Evolutionary conservation across 2,329 filamentous ascomycete species (phyloP), one percentile per base, ranked within the genome.

Genomic region (Aaosphaeria pasadenensis): DNA sequence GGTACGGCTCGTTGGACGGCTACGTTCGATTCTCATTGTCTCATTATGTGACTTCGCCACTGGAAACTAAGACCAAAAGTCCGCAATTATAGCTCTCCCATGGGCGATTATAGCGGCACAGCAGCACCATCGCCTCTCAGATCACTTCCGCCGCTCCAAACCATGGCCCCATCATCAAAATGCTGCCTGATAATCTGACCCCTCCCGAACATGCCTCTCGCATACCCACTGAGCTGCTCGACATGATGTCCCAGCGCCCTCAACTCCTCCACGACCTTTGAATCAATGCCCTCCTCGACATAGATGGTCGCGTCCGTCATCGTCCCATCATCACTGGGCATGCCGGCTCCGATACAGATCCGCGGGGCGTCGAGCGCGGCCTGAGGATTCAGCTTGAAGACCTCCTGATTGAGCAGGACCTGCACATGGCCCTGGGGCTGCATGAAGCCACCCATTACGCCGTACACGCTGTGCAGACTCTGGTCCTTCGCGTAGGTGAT

Each of bases 371-470:
- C 94, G 0, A 97, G 79, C 3, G 92, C 91, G 50, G 89, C 84
- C 71, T 99, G 94, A 0, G 91, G 91, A 53, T 86, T 87, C 45
- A 90, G 77, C 1, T 85, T 84, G 59, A 91, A 95, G 0, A 91
- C 83, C 0, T 95, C 72, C 81, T 95, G 91, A 56, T 95, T 95
- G 2, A 97, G 77, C 7, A 99, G 74, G 0, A 96, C 91, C 71
- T 97, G 94, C 0, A 97, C 86, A 51, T 97, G 94, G 24, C 92
- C 94, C 71, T 97, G 94, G 0, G 94, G 94, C 73, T 99, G 94
- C 88, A 97, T 97, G 72, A 95, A 97, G 2, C 91, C 92, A 45
- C 94, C 94, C 94, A 97, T 97, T 51, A 97, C 92, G 45, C 94
- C 94, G 62, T 92, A 96, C 0, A 95, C 88, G 4, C 84, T 87